Evolutionary conservation across 345 rosid species (phyloP), one percentile per base, ranked within the genome.

Genomic region (Mallotus nudiflorus): DNA sequence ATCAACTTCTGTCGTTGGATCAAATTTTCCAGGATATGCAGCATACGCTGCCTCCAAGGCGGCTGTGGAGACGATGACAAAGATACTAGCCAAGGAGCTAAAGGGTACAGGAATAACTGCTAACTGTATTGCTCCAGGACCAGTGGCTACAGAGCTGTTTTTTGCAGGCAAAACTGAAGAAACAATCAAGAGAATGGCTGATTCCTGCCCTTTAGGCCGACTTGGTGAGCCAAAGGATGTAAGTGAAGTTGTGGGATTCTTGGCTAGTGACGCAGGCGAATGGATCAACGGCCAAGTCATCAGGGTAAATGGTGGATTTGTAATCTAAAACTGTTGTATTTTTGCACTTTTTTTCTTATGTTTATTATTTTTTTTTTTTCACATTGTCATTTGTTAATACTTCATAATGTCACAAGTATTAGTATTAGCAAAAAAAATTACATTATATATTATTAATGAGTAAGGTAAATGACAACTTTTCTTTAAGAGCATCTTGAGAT

Each of bases 1-100:
- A 58, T 67, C 87, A 18, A 66, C 85, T 13, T 83, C 91, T 18
- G 24, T 82, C 3, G 80, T 83, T 5, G 81, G 86, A 20, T 27
- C 75, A 13, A 84, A 76, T 28, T n/a, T 50, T 1, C 88, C 83
- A 8, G 88, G 88, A 5, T 81, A 85, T 31, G 80, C 78, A 37
- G 84, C 91, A 27, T 86, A 86, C 12, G 77, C 84, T 2, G 87
- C 91, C 1, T 81, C 91, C 42, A 87, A 87, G 72, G 88, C 88
- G 0, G 86, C 91, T 0, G 70, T 80, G 37, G 91, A 87, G 77
- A 76, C 86, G 1, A 80, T 87, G 89, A 75, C 77, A 1, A 85
- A 78, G 79, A 78, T 77, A 18, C 11, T 75, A 54, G 89, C 91
- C 0, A 85, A 87, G 82, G 89, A 87, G 79, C 80, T 87, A 15